Evolutionary conservation across 2,329 filamentous ascomycete genomes (phyloP).

Genomic region (Cordyceps cicadae): DNA sequence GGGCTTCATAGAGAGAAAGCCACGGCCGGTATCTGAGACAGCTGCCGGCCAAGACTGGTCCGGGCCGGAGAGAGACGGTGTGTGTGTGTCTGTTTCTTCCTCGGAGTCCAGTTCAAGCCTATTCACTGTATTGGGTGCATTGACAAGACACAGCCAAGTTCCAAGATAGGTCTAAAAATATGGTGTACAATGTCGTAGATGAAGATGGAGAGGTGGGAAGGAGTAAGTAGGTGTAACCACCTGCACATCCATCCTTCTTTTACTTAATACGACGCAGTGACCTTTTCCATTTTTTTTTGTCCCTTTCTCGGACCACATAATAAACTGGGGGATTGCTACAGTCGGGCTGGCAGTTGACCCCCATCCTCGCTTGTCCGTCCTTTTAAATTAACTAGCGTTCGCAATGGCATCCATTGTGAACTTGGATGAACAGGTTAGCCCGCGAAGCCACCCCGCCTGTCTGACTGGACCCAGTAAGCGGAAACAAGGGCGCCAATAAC

Average conservation of each 20-base stretch:
- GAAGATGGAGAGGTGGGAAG: background rate
- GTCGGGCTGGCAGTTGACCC: background rate
- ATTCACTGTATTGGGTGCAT: background rate
- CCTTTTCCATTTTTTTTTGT: background rate
- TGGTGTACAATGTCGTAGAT: background rate
- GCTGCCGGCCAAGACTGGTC: background rate
- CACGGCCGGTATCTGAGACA: constrained; percentile 4
- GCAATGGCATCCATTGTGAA: background rate
- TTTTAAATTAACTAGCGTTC: background rate
- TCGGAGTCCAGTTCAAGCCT: background rate
- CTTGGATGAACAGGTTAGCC: background rate
- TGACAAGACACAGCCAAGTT: background rate
- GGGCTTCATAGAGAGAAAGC: background rate
- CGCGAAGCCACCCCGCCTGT: background rate
- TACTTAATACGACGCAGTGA: background rate
- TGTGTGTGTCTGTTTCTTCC: too few relatives aligned
- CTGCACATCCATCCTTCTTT: background rate
- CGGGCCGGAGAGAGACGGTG: too few relatives aligned
- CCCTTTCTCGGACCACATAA: background rate
- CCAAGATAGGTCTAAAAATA: background rate
- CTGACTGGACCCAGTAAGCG: background rate
- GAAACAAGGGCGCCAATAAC: constrained; percentile 7
- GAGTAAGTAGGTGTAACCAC: background rate
- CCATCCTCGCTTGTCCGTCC: background rate
- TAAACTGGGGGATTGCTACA: background rate